Evolutionary conservation across 768 basidiomycete genomes (phyloP).

Genomic region (Leccinum subtestaceum): DNA sequence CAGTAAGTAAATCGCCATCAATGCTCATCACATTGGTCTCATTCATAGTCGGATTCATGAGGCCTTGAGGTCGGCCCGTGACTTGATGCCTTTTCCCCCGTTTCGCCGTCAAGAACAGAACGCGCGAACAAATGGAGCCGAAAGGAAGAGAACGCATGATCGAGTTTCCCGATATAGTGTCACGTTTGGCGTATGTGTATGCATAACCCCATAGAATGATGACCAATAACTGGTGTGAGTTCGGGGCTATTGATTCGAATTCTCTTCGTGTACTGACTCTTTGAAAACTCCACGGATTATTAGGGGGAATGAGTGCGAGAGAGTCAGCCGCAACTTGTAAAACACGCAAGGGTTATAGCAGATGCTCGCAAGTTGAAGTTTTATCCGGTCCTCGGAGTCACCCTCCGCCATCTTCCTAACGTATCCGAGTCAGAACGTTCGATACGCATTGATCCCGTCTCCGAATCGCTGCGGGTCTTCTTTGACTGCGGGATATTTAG

Average conservation of each 20-base stretch:
- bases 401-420: background rate
- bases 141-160: background rate
- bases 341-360: background rate
- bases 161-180: background rate
- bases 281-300: background rate
- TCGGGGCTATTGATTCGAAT: background rate
- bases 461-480: background rate
- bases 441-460: background rate
- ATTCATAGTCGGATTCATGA: no score
- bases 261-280: no score
- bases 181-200: no score
- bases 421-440: background rate
- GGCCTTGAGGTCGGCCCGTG: background rate
- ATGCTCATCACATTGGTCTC: no score
- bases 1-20: background rate
- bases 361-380: background rate
- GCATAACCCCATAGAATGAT: no score
- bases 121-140: background rate
- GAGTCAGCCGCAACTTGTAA: background rate
- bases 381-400: background rate
- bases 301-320: background rate
- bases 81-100: background rate
- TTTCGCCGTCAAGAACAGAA: background rate
- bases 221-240: background rate
- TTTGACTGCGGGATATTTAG: background rate